A percentile compares a stretch with the other conserved stretches of the same genome.
Evolutionary conservation across 805 yeast species (phyloP).

Genomic region (Scheffersomyces coipomensis): DNA sequence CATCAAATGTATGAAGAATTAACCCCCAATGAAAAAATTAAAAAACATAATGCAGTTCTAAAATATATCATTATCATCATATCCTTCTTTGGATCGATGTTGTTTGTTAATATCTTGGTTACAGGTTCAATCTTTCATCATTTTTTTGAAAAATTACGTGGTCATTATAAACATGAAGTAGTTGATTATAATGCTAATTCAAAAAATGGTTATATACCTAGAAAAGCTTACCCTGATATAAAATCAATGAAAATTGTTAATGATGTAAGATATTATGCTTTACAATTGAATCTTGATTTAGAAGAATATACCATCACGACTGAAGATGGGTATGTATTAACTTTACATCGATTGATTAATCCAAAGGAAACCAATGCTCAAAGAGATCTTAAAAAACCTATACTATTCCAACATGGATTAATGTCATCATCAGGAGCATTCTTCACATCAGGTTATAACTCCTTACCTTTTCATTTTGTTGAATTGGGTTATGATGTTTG

Average conservation of each 20-base stretch:
- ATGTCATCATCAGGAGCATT: slow-evolving; percentile 85
- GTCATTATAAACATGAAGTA: slow-evolving; percentile 25
- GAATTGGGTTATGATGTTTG: slow-evolving; percentile 77
- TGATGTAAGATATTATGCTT: slow-evolving; percentile 68
- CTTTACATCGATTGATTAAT: slow-evolving; percentile 60
- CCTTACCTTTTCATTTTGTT: slow-evolving; percentile 60
- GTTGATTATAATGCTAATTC: slow-evolving; percentile 18
- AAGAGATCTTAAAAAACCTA: slow-evolving; percentile 49
- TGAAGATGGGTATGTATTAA: slow-evolving; percentile 75
- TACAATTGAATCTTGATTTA: slow-evolving; percentile 57
- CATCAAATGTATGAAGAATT: slow-evolving; percentile 17
- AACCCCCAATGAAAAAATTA: slow-evolving; percentile 20
- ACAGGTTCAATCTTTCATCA: slow-evolving; percentile 31
- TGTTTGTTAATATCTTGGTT: slow-evolving; percentile 23
- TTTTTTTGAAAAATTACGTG: slow-evolving; percentile 22
- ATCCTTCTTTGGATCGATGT: slow-evolving; percentile 26
- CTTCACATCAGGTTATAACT: slow-evolving; percentile 76
- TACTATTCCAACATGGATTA: slow-evolving; percentile 81
- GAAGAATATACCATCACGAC: slow-evolving; percentile 64
- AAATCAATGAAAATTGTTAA: slow-evolving; percentile 28
- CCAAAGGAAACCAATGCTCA: slow-evolving; percentile 35
- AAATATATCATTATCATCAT: slow-evolving; percentile 17
- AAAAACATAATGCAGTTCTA: slow-evolving; percentile 18
- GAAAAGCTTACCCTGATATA: slow-evolving; percentile 34
- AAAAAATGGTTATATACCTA: slow-evolving; percentile 24